Conservation (phyloP, 257 asterid species). For the Plantago elongata region DNA sequence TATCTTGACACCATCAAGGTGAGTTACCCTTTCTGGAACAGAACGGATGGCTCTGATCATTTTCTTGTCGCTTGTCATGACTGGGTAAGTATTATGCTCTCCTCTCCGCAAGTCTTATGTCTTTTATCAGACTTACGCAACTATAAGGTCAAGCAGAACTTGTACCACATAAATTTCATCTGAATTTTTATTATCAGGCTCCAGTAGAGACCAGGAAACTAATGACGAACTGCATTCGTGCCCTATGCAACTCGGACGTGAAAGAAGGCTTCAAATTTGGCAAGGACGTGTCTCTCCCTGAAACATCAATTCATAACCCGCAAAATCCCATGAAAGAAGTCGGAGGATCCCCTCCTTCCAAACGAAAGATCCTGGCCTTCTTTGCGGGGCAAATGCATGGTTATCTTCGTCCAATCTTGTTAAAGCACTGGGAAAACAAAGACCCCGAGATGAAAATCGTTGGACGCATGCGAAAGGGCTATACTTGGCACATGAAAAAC, state of each 20-base stretch:
- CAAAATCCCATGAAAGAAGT: slow-evolving; percentile 25
- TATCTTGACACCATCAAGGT: slow-evolving; percentile 24
- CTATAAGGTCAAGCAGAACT: no score
- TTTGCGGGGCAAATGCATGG: slow-evolving; percentile 50
- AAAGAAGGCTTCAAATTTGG: slow-evolving; percentile 40
- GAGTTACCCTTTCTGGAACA: slow-evolving; percentile 34
- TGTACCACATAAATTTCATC: neutral
- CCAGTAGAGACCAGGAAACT: slow-evolving; percentile 28
- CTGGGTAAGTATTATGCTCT: slow-evolving; percentile 30
- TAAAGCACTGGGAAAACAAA: slow-evolving; percentile 38
- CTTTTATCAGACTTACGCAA: neutral
- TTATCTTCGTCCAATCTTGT: slow-evolving; percentile 24
- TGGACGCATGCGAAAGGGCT: slow-evolving; percentile 24
- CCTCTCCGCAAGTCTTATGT: neutral
- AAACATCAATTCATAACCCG: slow-evolving; percentile 29
- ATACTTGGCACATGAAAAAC: slow-evolving; percentile 39
- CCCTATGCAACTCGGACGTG: slow-evolving; percentile 37
- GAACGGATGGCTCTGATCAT: slow-evolving; percentile 38
- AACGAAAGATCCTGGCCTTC: slow-evolving; percentile 37
- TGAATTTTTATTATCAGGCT: slow-evolving; percentile 21
- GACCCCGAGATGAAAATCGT: slow-evolving; percentile 42
- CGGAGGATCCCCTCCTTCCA: slow-evolving; percentile 30
- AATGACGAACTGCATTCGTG: slow-evolving; percentile 36
- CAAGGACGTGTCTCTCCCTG: slow-evolving; percentile 37
- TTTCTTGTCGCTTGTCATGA: slow-evolving; percentile 47